Evolutionary conservation across 805 yeast genomes (phyloP).

Genomic region (Wickerhamiella galacta): DNA sequence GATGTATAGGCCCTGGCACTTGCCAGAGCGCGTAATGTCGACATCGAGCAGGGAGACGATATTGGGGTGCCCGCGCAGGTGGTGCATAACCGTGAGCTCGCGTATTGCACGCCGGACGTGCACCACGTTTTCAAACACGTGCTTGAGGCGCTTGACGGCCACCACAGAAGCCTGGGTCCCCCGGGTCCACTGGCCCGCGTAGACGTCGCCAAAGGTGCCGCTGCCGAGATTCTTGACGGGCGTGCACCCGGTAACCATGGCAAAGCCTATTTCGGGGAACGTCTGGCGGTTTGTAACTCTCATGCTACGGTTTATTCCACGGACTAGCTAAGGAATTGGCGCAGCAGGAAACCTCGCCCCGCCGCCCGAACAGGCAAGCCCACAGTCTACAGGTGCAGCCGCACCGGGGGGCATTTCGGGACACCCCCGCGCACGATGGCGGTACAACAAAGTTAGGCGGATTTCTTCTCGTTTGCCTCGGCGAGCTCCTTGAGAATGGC

Average conservation of each 20-base stretch:
- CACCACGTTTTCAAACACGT: slow-evolving; percentile 49
- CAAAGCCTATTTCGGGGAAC: slow-evolving; percentile 3
- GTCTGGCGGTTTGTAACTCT: slow-evolving; percentile 3
- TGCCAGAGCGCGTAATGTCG: slow-evolving; percentile 47
- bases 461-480: background rate
- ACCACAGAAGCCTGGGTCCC: slow-evolving; percentile 20
- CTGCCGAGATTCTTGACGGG: slow-evolving; percentile 12
- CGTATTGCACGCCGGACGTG: slow-evolving; percentile 66
- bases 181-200: slow-evolving; percentile 8
- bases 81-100: slow-evolving; percentile 65
- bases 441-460: no score
- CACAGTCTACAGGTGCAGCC: no score
- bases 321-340: background rate
- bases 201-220: slow-evolving; percentile 18
- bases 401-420: no score
- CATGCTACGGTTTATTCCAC: background rate
- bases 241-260: slow-evolving; percentile 3
- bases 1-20: slow-evolving; percentile 77
- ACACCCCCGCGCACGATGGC: no score
- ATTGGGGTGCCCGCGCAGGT: slow-evolving; percentile 73
- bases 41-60: slow-evolving; percentile 59
- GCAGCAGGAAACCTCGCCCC: no score
- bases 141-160: slow-evolving; percentile 70
- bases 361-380: no score
- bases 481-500: slow-evolving; percentile 24